Evolutionary conservation across 768 basidiomycete genomes (phyloP).

Genomic region (Termitomyces sp.): DNA sequence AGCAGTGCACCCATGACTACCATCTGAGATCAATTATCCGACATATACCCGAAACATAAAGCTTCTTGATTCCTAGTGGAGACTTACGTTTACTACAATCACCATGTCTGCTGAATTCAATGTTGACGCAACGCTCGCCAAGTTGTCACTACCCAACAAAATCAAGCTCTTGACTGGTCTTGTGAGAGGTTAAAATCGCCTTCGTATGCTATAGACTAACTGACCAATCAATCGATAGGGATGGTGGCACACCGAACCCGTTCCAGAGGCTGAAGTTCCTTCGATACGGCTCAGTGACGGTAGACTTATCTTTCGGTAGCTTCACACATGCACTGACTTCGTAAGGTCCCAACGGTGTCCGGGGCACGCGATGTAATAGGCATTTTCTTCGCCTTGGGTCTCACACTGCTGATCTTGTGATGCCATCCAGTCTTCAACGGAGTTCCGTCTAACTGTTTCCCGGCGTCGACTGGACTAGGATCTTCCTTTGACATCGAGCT

Average conservation of each 20-base stretch:
- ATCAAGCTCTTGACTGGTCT: constrained; percentile 44
- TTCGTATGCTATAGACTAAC: neutral
- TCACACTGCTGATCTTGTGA: constrained; percentile 33
- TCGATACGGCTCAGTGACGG: constrained; percentile 49
- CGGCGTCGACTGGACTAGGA: constrained; percentile 54
- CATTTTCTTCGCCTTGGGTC: constrained; percentile 30
- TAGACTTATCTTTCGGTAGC: constrained; percentile 16
- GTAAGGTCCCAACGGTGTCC: constrained; percentile 48
- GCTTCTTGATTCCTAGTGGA: neutral
- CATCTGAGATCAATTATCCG: constrained; percentile 14
- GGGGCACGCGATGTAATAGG: constrained; percentile 42
- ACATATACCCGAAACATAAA: constrained; percentile 23
- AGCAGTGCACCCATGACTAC: neutral
- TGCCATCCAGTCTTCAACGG: constrained; percentile 48
- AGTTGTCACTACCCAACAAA: constrained; percentile 38
- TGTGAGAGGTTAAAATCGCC: constrained; percentile 22
- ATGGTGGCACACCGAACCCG: constrained; percentile 46
- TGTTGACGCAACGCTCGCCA: constrained; percentile 34
- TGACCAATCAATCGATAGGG: constrained; percentile 28
- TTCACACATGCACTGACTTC: neutral
- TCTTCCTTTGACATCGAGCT: constrained; percentile 56
- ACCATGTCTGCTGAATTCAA: constrained; percentile 31
- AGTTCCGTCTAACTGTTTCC: constrained; percentile 56
- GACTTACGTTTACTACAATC: neutral
- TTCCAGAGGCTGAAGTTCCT: constrained; percentile 39